phyloP scores from a whole-genome alignment of 345 rosid species.

The Moringa oleifera region DNA sequence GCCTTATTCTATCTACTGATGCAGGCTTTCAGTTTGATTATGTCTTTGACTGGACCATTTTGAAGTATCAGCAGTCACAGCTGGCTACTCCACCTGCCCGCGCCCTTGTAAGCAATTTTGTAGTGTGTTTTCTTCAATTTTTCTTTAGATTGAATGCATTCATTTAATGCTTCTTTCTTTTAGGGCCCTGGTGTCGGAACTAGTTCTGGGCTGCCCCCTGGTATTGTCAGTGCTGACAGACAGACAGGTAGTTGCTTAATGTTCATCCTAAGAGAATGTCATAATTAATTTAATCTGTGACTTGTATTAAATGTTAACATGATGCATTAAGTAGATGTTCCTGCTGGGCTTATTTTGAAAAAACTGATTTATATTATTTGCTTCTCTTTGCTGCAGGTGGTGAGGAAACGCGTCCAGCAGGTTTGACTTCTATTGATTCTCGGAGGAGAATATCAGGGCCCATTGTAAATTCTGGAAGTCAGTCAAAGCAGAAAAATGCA shows the following conservation, averaged over 20 bases:
- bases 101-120: constrained; percentile 24
- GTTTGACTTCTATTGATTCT: constrained; percentile 60
- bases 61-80: constrained; percentile 96
- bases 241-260: constrained; percentile 44
- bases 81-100: constrained; percentile 73
- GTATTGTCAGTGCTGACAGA: constrained; percentile 41
- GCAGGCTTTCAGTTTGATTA: constrained; percentile 96
- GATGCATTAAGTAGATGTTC: background rate
- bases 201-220: constrained; percentile 58
- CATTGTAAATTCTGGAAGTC: constrained; percentile 46
- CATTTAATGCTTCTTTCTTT: constrained; percentile 16
- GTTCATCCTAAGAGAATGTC: background rate
- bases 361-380: constrained; percentile 8
- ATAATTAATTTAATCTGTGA: background rate
- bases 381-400: constrained; percentile 44
- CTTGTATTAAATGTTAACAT: background rate
- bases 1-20: too few species aligned
- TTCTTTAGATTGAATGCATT: constrained; percentile 2
- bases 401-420: constrained; percentile 40
- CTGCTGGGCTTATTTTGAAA: background rate
- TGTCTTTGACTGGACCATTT: constrained; percentile 96
- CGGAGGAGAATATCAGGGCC: constrained; percentile 68
- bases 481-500: constrained; percentile 64
- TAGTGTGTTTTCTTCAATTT: constrained; percentile 2
- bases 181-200: constrained; percentile 75